phyloP scores from a whole-genome alignment of 805 yeast species.

The Saturnispora sekii region DNA sequence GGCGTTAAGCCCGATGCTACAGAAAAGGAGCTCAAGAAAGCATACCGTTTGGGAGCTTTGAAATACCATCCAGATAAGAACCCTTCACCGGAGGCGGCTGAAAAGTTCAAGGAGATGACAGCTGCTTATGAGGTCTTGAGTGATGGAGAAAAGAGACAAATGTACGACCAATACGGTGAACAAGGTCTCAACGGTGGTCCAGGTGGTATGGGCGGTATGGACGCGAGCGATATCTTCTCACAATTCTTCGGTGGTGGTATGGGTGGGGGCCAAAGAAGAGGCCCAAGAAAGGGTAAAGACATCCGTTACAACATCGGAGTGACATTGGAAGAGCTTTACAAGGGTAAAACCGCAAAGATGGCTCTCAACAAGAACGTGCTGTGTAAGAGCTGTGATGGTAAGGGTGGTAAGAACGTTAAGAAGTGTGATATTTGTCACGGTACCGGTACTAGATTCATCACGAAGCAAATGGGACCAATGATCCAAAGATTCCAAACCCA shows the following conservation, averaged over 20 bases:
- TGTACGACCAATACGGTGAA: constrained; percentile 85
- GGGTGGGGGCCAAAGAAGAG: constrained; percentile 53
- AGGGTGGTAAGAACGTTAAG: constrained; percentile 92
- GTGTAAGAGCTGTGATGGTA: constrained; percentile 85
- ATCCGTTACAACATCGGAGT: constrained; percentile 82
- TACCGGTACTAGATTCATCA: constrained; percentile 80
- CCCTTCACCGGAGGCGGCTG: constrained; percentile 85
- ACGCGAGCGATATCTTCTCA: constrained; percentile 43
- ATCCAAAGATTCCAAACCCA: constrained; percentile 94
- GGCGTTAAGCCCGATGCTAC: constrained; percentile 65
- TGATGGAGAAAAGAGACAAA: constrained; percentile 79
- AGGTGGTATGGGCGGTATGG: constrained; percentile 48
- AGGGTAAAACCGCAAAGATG: constrained; percentile 88
- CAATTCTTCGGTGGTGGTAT: constrained; percentile 51
- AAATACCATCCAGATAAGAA: constrained; percentile 80
- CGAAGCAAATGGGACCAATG: constrained; percentile 99
- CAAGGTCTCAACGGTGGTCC: constrained; percentile 80
- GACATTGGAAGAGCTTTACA: constrained; percentile 85
- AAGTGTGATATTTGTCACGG: constrained; percentile 86
- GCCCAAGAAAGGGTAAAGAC: constrained; percentile 85
- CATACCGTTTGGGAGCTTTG: constrained; percentile 72
- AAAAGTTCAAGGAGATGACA: constrained; percentile 85
- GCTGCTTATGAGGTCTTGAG: constrained; percentile 82
- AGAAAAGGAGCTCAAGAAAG: constrained; percentile 68
- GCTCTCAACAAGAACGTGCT: constrained; percentile 87